A percentile compares a stretch with the other conserved stretches of the same genome.
phyloP scores from a whole-genome alignment of 106 monocot species.

The Allium sativum region DNA sequence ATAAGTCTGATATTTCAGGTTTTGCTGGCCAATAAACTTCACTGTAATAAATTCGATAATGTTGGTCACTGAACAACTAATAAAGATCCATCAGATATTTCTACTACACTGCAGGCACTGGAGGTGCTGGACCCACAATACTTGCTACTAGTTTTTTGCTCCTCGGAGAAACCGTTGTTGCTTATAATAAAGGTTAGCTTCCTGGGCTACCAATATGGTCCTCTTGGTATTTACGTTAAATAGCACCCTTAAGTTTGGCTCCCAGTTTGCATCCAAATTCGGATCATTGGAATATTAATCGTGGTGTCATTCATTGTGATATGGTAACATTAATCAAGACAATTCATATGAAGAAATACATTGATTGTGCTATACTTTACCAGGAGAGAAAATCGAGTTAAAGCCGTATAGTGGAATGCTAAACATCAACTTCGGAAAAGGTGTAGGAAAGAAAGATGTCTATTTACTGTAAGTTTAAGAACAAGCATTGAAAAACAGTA shows the following conservation, averaged over 20 bases:
- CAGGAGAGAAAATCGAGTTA: slow-evolving; percentile 69
- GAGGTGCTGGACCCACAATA: slow-evolving; percentile 95
- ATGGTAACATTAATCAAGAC: not conserved
- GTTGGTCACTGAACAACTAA: slow-evolving; percentile 15
- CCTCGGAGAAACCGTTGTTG: slow-evolving; percentile 89
- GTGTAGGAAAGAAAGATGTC: slow-evolving; percentile 80
- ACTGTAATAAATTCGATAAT: not conserved
- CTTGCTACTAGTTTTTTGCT: slow-evolving; percentile 86
- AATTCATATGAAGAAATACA: not conserved
- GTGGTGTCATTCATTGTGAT: no score
- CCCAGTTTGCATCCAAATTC: no score
- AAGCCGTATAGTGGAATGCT: slow-evolving; percentile 88
- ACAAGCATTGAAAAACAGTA: no score
- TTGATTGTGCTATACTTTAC: slow-evolving; percentile 12
- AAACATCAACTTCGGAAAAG: slow-evolving; percentile 87
- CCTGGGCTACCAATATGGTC: not conserved
- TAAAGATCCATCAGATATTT: slow-evolving; percentile 59
- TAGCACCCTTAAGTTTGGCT: no score
- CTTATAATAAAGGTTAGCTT: slow-evolving; percentile 70
- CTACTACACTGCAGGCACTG: slow-evolving; percentile 95
- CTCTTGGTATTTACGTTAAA: not conserved
- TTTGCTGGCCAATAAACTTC: no score
- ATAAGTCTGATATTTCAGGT: no score
- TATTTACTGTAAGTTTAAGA: slow-evolving; percentile 83
- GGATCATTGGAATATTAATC: no score